These are phyloP conservation scores for Zalerion maritima DNA, from an alignment of 495 filamentous ascomycete genomes.

Conservation along the genomic window DNA sequence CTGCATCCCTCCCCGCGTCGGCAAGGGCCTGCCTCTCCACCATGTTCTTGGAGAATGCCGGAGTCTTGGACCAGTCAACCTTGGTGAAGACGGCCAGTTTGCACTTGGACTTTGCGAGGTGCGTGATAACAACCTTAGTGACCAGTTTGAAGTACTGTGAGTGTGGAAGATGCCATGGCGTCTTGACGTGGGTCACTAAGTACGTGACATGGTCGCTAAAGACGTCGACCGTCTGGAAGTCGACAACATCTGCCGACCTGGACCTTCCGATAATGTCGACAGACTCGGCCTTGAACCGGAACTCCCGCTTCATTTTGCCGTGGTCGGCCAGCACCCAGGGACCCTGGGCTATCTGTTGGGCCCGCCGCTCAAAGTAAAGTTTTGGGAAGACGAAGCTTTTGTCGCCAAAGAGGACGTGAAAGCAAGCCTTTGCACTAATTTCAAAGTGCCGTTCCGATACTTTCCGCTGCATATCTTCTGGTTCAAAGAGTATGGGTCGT, in stretches of 20 bases:
- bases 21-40: slow-evolving; percentile 68
- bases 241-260: slow-evolving; percentile 47
- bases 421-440: slow-evolving; percentile 80
- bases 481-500: slow-evolving; percentile 68
- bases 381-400: slow-evolving; percentile 88
- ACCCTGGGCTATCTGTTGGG: slow-evolving; percentile 66
- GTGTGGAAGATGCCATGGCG: slow-evolving; percentile 82
- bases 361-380: slow-evolving; percentile 72
- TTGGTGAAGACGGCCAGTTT: slow-evolving; percentile 80
- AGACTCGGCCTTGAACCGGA: slow-evolving; percentile 63
- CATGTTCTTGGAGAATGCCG: slow-evolving; percentile 50
- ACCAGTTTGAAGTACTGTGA: slow-evolving; percentile 65
- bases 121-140: slow-evolving; percentile 87
- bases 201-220: slow-evolving; percentile 93
- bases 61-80: slow-evolving; percentile 67
- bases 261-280: slow-evolving; percentile 46
- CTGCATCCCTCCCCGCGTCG: slow-evolving; percentile 68
- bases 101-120: slow-evolving; percentile 79
- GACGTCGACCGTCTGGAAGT: slow-evolving; percentile 82
- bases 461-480: slow-evolving; percentile 56
- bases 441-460: slow-evolving; percentile 67
- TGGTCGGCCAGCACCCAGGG: slow-evolving; percentile 64
- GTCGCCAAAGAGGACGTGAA: slow-evolving; percentile 92
- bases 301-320: slow-evolving; percentile 56
- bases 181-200: slow-evolving; percentile 75